These are phyloP conservation scores for Marasmius fiardii DNA, from an alignment of 1,284 basidiomycete species.

Conservation along the genomic window DNA sequence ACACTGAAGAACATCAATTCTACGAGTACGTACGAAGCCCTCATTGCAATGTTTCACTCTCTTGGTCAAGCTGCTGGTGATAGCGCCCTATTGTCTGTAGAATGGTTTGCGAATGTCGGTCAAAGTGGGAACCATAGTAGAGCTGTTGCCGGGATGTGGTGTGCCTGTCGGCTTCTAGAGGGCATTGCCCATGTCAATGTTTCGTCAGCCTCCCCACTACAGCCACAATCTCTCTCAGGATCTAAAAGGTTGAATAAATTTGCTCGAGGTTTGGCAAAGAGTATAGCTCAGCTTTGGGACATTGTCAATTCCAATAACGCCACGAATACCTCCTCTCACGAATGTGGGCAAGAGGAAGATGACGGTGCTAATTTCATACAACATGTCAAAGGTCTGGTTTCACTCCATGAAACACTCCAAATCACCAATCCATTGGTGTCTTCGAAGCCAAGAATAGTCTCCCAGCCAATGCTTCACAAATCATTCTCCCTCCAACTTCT, in stretches of 20 bases:
- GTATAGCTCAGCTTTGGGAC: slow-evolving; percentile 73
- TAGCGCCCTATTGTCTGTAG: slow-evolving; percentile 67
- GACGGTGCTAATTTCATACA: slow-evolving; percentile 34
- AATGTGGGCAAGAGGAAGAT: slow-evolving; percentile 25
- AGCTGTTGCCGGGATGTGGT: slow-evolving; percentile 81
- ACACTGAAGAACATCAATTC: slow-evolving; percentile 62
- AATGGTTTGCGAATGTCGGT: slow-evolving; percentile 76
- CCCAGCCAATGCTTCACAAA: slow-evolving; percentile 53
- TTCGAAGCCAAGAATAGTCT: slow-evolving; percentile 17
- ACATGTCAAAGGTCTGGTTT: slow-evolving; percentile 51
- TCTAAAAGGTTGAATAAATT: slow-evolving; percentile 62
- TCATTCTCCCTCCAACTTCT: slow-evolving; percentile 71
- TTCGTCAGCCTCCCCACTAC: slow-evolving; percentile 21
- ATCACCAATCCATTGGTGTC: slow-evolving; percentile 25
- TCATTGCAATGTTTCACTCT: slow-evolving; percentile 69
- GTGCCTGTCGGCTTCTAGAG: slow-evolving; percentile 69
- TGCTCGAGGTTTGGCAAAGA: slow-evolving; percentile 57
- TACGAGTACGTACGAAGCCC: slow-evolving; percentile 46
- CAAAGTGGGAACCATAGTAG: slow-evolving; percentile 37
- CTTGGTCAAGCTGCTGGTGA: slow-evolving; percentile 74
- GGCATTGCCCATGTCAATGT: slow-evolving; percentile 57
- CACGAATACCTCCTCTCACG: slow-evolving; percentile 18
- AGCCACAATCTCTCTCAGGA: slow-evolving; percentile 19
- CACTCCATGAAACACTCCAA: slow-evolving; percentile 41
- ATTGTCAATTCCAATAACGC: slow-evolving; percentile 24